Conservation (phyloP, 1,139 yeast species). For the Wickerhamomyces sp. region DNA sequence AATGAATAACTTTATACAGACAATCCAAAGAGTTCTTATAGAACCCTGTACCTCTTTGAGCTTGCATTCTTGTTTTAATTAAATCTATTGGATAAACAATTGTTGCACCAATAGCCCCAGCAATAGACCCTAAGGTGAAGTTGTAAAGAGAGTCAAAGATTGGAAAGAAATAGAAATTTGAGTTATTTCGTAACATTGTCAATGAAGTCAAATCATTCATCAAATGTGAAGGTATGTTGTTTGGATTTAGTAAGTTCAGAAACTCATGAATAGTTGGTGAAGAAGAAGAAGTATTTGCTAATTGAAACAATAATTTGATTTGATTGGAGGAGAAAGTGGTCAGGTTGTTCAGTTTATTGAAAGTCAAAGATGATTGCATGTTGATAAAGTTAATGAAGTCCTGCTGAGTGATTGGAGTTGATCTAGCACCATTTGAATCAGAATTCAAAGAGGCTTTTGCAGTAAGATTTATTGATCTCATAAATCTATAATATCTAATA, state of each 20-base stretch:
- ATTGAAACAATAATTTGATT: constrained; percentile 28
- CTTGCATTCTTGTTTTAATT: constrained; percentile 97
- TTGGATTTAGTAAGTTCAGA: constrained; percentile 35
- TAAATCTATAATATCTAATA: constrained; percentile 27
- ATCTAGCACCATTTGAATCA: constrained; percentile 6
- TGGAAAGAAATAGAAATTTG: constrained; percentile 37
- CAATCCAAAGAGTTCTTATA: constrained; percentile 87
- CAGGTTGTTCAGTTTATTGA: constrained; percentile 33
- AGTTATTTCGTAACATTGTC: constrained; percentile 17
- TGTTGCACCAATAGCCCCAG: constrained; percentile 98
- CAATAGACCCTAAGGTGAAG: constrained; percentile 85
- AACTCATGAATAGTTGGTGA: constrained; percentile 36
- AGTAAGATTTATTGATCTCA: constrained; percentile 6
- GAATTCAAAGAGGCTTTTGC: constrained; percentile 3
- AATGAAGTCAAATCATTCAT: constrained; percentile 7
- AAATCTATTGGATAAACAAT: constrained; percentile 97
- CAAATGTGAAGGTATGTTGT: constrained; percentile 30
- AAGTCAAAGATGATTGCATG: constrained; percentile 23
- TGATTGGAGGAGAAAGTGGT: constrained; percentile 35
- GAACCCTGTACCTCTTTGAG: constrained; percentile 58
- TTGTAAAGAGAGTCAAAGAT: constrained; percentile 85
- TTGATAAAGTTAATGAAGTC: constrained; percentile 30
- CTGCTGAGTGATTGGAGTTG: constrained; percentile 28
- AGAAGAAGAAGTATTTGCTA: constrained; percentile 4
- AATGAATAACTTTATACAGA: constrained; percentile 65